A percentile compares a stretch with the other conserved stretches of the same genome.
phyloP scores from a whole-genome alignment of 495 filamentous ascomycete species.

The Aspergillus biplanus region DNA sequence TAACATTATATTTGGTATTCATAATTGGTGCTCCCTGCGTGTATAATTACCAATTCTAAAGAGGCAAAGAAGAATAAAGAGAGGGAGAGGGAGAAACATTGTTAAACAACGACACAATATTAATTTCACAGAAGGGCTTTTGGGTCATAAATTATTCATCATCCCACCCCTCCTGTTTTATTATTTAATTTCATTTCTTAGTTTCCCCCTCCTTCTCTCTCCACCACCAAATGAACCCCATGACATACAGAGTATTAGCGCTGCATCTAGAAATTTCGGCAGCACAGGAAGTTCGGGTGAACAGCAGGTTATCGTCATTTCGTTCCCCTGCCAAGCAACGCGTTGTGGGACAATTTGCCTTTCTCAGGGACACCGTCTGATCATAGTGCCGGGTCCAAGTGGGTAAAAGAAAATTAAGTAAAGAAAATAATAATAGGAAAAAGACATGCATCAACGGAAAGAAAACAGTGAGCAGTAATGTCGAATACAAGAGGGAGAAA shows the following conservation, averaged over 20 bases:
- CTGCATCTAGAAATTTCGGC: conserved; percentile 35
- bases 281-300: not conserved
- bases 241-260: conserved; percentile 14
- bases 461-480: not conserved
- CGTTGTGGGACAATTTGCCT: conserved; percentile 28
- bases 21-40: not conserved
- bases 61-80: too few species aligned
- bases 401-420: conserved; percentile 12
- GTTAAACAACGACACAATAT: too few species aligned
- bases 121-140: too few species aligned
- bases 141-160: not conserved
- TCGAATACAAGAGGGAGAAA: not conserved
- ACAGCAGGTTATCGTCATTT: conserved; percentile 10
- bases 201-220: not conserved
- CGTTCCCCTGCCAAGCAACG: conserved; percentile 30
- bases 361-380: conserved; percentile 24
- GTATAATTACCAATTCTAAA: too few species aligned
- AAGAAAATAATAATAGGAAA: not conserved
- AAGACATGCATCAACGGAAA: not conserved
- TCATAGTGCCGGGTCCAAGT: conserved; percentile 17
- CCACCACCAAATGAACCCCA: conserved; percentile 22
- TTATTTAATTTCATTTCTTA: not conserved
- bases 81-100: too few species aligned
- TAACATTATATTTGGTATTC: not conserved
- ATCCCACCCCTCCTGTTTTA: not conserved